Percentiles rank a stretch among this genome's conserved stretches.
Conservation (phyloP, 495 filamentous ascomycete genomes). For the Cercophora samala region DNA sequence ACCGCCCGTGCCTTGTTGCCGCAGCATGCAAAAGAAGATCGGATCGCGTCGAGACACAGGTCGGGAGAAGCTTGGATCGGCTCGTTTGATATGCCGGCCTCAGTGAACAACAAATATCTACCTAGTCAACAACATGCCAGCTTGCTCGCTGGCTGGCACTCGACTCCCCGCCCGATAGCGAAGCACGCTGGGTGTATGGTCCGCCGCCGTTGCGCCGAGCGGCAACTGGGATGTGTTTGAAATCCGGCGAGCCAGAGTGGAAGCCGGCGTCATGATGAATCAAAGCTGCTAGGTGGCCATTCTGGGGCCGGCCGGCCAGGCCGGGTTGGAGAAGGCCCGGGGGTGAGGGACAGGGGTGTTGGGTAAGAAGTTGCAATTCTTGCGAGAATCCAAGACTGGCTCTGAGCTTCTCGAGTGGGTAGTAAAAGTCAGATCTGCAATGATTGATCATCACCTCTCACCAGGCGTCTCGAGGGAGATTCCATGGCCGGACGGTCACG, state of each 20-base stretch:
- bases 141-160: not conserved
- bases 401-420: not conserved
- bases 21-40: not conserved
- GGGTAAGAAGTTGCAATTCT: not conserved
- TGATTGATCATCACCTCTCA: not conserved
- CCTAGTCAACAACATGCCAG: not conserved
- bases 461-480: too few relatives aligned
- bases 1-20: constrained; percentile 10
- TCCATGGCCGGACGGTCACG: not conserved
- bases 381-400: not conserved
- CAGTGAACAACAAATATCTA: not conserved
- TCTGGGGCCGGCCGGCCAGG: constrained; percentile 11
- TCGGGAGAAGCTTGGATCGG: not conserved
- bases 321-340: not conserved
- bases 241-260: constrained; percentile 22
- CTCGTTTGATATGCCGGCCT: not conserved
- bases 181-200: not conserved
- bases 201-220: constrained; percentile 5
- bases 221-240: constrained; percentile 21
- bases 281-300: constrained; percentile 18
- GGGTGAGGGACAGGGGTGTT: not conserved
- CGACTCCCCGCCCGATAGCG: not conserved
- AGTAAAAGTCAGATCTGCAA: not conserved
- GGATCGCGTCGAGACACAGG: not conserved
- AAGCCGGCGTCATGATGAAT: constrained; percentile 18